Percentiles rank a stretch among this genome's conserved stretches.
These are phyloP conservation scores for Coffea humblotiana DNA, from an alignment of 305 asterid species.

Conservation along the genomic window DNA sequence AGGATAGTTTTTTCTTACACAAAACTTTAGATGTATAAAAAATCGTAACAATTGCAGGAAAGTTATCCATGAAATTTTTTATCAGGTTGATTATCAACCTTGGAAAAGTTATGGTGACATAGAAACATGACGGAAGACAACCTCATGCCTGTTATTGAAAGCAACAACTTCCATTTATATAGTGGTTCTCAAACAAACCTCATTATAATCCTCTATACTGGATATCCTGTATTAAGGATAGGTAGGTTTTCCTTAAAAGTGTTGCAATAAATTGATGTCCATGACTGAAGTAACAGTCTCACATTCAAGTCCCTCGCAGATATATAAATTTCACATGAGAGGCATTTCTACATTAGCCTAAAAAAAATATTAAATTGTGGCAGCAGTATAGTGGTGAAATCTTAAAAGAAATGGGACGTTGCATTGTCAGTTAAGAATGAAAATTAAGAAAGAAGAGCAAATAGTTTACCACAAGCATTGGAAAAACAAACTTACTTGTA, in stretches of 20 bases:
- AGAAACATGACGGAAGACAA: too few relatives aligned
- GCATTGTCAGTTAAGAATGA: not conserved
- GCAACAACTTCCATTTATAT: not conserved
- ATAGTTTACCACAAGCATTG: not conserved
- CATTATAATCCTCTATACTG: not conserved
- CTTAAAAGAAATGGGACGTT: not conserved
- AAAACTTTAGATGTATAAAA: not conserved
- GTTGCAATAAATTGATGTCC: not conserved
- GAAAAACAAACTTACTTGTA: constrained; percentile 48
- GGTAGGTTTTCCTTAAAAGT: too few relatives aligned
- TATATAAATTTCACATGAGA: too few relatives aligned
- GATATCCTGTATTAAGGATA: too few relatives aligned
- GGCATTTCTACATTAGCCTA: not conserved
- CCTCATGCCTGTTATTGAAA: not conserved
- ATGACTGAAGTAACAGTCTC: not conserved
- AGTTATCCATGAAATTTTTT: not conserved
- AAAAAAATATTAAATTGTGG: too few relatives aligned
- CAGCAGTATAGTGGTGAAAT: not conserved
- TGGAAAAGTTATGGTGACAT: not conserved
- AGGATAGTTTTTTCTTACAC: too few relatives aligned
- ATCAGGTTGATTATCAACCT: not conserved
- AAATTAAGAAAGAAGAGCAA: not conserved
- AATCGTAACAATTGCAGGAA: too few relatives aligned
- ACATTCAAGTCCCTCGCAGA: not conserved
- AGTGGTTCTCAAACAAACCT: not conserved